phyloP scores from a whole-genome alignment of 805 yeast genomes.

The Candida maltosa region DNA sequence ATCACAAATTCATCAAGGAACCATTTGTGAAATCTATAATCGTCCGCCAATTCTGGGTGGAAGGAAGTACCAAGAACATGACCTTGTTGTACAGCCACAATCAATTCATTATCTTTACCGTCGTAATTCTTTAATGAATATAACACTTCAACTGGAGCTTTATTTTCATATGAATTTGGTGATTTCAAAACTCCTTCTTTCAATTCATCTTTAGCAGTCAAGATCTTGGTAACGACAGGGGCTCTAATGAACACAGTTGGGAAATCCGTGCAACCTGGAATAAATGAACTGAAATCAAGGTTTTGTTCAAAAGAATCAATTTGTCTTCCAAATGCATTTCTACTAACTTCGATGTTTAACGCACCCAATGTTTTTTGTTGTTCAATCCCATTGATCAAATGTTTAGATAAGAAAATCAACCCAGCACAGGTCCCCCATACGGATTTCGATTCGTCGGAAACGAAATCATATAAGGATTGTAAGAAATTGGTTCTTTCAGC shows the following conservation, averaged over 20 bases:
- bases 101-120: constrained; percentile 27
- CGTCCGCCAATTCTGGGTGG: constrained; percentile 71
- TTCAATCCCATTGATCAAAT: constrained; percentile 48
- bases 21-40: constrained; percentile 66
- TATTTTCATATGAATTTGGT: constrained; percentile 19
- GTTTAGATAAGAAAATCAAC: constrained; percentile 59
- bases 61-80: constrained; percentile 69
- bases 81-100: constrained; percentile 75
- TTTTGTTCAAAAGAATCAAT: constrained; percentile 56
- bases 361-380: constrained; percentile 62
- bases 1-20: constrained; percentile 57
- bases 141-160: constrained; percentile 38
- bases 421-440: constrained; percentile 92
- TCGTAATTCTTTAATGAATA: constrained; percentile 24
- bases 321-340: constrained; percentile 82
- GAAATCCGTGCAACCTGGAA: constrained; percentile 38
- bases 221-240: constrained; percentile 52
- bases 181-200: constrained; percentile 13
- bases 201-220: constrained; percentile 11
- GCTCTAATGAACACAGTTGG: constrained; percentile 68
- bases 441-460: constrained; percentile 45
- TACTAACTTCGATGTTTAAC: constrained; percentile 56
- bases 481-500: constrained; percentile 63
- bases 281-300: constrained; percentile 43
- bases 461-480: constrained; percentile 50